Conservation (phyloP, 345 rosid species). For the Salix viminalis region DNA sequence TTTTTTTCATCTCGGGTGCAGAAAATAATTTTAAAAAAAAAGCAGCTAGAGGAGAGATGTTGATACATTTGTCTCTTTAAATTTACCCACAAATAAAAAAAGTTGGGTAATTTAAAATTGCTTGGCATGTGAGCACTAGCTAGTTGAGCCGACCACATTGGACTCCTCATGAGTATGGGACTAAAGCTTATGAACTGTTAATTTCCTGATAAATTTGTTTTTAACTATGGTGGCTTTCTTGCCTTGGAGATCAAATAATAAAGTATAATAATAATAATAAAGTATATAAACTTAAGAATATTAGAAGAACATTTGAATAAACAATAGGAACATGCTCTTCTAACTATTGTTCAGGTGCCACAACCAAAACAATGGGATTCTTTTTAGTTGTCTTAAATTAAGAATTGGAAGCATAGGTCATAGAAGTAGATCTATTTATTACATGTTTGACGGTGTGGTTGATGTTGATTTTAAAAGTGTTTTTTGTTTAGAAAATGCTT, state of each 20-base stretch:
- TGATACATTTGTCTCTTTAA: no score
- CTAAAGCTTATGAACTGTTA: neutral
- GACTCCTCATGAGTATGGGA: neutral
- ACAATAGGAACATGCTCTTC: neutral
- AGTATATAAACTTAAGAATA: neutral
- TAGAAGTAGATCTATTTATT: neutral
- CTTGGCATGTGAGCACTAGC: neutral
- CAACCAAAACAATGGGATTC: neutral
- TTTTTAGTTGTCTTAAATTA: neutral
- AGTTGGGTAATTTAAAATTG: neutral
- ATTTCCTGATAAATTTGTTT: neutral
- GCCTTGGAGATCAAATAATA: neutral
- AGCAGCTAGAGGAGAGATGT: no score
- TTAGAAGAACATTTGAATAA: neutral
- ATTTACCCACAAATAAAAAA: neutral
- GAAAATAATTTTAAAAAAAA: no score
- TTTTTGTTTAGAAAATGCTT: no score
- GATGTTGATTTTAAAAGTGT: rapidly evolving
- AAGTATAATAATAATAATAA: neutral
- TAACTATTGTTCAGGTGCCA: neutral
- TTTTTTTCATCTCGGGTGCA: no score
- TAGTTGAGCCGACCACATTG: neutral
- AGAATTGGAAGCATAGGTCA: neutral
- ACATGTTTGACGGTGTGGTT: no score
- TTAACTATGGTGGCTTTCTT: neutral